Conservation (phyloP, 495 filamentous ascomycete species). For the Elasticomyces elasticus region DNA sequence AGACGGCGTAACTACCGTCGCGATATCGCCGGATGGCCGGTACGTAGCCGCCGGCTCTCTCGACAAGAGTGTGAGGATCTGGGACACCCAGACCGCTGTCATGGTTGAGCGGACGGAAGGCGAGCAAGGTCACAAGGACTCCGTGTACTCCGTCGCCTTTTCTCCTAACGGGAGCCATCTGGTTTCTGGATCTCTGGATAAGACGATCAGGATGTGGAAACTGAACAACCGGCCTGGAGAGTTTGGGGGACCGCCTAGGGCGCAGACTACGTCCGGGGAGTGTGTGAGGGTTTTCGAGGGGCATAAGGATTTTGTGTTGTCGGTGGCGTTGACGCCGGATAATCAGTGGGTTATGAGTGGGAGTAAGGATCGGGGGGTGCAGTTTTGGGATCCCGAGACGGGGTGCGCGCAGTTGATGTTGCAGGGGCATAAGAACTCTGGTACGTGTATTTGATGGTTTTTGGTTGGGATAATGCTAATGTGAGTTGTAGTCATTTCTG, state of each 20-base stretch:
- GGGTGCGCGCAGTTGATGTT: constrained; percentile 36
- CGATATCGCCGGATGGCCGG: constrained; percentile 35
- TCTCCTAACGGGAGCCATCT: constrained; percentile 29
- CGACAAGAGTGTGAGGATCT: constrained; percentile 37
- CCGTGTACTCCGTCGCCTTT: constrained; percentile 36
- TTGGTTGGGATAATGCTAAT: not conserved
- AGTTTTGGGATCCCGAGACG: constrained; percentile 37
- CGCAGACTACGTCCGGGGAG: constrained; percentile 26
- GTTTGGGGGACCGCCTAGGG: not conserved
- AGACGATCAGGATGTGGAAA: constrained; percentile 40
- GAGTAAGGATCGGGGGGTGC: constrained; percentile 36
- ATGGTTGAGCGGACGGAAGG: constrained; percentile 34
- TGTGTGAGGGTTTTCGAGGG: constrained; percentile 36
- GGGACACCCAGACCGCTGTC: constrained; percentile 29
- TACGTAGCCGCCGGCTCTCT: constrained; percentile 36
- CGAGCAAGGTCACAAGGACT: constrained; percentile 35
- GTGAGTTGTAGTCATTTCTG: constrained; percentile 32
- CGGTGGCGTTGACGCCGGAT: constrained; percentile 34
- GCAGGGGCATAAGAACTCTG: constrained; percentile 37
- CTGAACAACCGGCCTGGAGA: constrained; percentile 12
- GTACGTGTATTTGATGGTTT: constrained; percentile 15
- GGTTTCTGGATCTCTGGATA: constrained; percentile 34
- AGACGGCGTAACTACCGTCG: constrained; percentile 38
- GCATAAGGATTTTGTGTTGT: constrained; percentile 38
- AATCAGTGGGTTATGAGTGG: constrained; percentile 35